Conservation (phyloP, 83 land plant genomes). For the Picea abies region DNA sequence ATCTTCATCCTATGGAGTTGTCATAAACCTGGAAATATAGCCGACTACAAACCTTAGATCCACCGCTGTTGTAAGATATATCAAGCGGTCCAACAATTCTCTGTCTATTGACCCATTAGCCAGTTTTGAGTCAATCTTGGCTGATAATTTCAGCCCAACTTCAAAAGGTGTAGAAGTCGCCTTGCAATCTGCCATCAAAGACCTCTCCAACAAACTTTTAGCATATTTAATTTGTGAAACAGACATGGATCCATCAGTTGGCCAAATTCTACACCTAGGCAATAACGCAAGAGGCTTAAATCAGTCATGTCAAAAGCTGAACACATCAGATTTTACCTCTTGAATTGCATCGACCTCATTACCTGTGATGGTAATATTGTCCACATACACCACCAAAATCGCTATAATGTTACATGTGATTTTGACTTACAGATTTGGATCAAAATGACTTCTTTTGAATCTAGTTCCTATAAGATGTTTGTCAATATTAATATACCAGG, state of each 20-base stretch:
- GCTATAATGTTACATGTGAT: neutral
- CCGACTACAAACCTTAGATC: neutral
- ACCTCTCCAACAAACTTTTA: neutral
- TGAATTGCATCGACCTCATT: neutral
- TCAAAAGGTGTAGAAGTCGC: neutral
- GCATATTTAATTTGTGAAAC: neutral
- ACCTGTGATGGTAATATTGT: neutral
- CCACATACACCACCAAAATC: neutral
- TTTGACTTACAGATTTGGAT: no score
- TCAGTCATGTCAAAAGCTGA: neutral
- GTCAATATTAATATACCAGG: no score
- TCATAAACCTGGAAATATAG: neutral
- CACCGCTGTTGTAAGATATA: neutral
- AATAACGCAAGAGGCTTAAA: neutral
- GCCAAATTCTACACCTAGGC: neutral
- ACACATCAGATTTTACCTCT: neutral
- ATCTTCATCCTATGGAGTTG: neutral
- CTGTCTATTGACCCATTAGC: neutral
- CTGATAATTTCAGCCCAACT: neutral
- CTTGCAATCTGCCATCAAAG: neutral
- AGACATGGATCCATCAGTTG: neutral
- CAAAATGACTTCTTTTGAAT: no score
- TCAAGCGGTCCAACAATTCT: neutral
- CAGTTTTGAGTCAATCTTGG: neutral
- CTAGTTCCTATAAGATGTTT: no score